Evolutionary conservation across 2,329 filamentous ascomycete genomes (phyloP).

Genomic region (Penicillium olsonii): DNA sequence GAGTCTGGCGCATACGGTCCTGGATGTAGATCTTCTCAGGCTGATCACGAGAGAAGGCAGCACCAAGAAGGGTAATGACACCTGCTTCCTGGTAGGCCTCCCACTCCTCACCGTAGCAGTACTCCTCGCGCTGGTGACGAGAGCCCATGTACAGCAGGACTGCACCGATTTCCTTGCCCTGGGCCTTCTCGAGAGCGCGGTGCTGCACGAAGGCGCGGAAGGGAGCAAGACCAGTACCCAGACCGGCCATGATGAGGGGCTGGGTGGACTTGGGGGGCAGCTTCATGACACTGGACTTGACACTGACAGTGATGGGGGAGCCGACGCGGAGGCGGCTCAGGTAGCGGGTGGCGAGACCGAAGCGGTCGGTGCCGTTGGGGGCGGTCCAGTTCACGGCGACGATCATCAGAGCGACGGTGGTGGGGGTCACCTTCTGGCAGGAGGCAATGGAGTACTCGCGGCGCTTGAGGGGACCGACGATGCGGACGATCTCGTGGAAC

Average conservation of each 20-base stretch:
- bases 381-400: slow-evolving; percentile 97
- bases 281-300: slow-evolving; percentile 99
- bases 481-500: slow-evolving; percentile 84
- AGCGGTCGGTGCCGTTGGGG: slow-evolving; percentile 79
- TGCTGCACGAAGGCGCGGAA: slow-evolving; percentile 99
- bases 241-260: slow-evolving; percentile 96
- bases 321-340: slow-evolving; percentile 75
- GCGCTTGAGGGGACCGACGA: slow-evolving; percentile 90
- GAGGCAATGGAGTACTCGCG: slow-evolving; percentile 99
- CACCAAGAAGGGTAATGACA: slow-evolving; percentile 89
- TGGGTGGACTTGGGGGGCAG: slow-evolving; percentile 84
- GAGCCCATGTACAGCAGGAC: slow-evolving; percentile 96
- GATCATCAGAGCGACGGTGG: slow-evolving; percentile 89
- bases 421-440: slow-evolving; percentile 90
- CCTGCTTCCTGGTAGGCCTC: slow-evolving; percentile 95
- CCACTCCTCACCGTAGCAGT: slow-evolving; percentile 98
- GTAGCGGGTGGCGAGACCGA: slow-evolving; percentile 91
- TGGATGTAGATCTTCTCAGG: slow-evolving; percentile 99
- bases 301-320: slow-evolving; percentile 79
- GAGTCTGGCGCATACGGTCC: slow-evolving; percentile 90
- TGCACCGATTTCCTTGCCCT: slow-evolving; percentile 89
- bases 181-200: slow-evolving; percentile 95
- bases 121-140: slow-evolving; percentile 96
- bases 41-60: slow-evolving; percentile 95
- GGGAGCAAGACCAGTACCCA: slow-evolving; percentile 96